Evolutionary conservation across 1,284 basidiomycete species (phyloP), one percentile per base, ranked within the genome.

Genomic region (Schizophyllum amplum): DNA sequence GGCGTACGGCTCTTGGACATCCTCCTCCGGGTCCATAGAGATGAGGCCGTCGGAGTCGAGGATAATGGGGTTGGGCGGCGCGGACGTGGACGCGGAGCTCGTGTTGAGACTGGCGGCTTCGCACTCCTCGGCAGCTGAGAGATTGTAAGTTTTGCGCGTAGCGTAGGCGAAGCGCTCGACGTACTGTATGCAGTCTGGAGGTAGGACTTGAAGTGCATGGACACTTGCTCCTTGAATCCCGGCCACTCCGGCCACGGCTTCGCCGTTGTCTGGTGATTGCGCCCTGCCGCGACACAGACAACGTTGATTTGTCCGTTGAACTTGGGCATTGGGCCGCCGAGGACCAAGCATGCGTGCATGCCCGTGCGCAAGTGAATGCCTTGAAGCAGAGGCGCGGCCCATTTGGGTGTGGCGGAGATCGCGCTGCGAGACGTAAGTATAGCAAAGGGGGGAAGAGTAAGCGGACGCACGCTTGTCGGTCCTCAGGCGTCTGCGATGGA

Each of bases 321-420:
- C 48, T 52, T 47, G 1, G 59, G 59, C 9, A 57, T 55, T 1
- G 59, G 59, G 2, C 59, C 59, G 3, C 55, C 59, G 0, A 52
- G 21, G 6, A 54, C 17, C 7, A 60, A 5, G 6, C 47, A n/a
- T 0, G 54, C 24, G 26, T 60, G 52, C 4, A 57, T 1, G 2
- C 59, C 59, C 2, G 59, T 60, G 1, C 21, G 11, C 9, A 55
- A 55, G 3, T 47, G 17, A 1, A 59, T 9, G 0, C 55, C 57
- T 0, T 24, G 23, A 1, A 57, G 51, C 11, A 59, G 54, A 0
- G 57, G 60, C 0, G 15, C 55, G 4, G 57, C 17, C 47, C 56
- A 57, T 0, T 4, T 21, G 0, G 51, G 53, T 5, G 58, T 5
- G 0, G 46, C 26, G 4, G 53, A 21, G 49, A 60, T 60, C 13